phyloP scores from a whole-genome alignment of 805 yeast genomes.

The Candida arabinofermentans region DNA sequence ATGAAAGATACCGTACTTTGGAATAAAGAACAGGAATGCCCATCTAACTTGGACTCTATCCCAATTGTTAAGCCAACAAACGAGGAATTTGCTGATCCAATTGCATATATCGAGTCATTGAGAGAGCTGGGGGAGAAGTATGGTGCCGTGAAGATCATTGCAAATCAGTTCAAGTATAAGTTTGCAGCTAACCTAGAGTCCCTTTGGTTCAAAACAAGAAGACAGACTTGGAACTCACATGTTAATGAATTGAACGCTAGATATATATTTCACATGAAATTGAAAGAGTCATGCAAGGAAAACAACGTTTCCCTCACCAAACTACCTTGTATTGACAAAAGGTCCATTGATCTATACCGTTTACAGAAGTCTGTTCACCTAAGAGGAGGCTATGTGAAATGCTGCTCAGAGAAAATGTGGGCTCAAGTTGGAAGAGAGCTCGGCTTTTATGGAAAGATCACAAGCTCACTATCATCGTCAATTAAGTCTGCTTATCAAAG shows the following conservation, averaged over 20 bases:
- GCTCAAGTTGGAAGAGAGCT: conserved; percentile 79
- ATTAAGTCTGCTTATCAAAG: conserved; percentile 56
- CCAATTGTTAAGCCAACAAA: conserved; percentile 58
- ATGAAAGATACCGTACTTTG: conserved; percentile 6
- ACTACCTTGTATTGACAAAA: conserved; percentile 63
- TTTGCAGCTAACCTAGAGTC: conserved; percentile 40
- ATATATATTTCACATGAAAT: conserved; percentile 43
- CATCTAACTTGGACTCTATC: conserved; percentile 18
- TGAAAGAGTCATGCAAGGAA: conserved; percentile 35
- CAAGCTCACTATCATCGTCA: conserved; percentile 68
- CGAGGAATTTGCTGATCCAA: conserved; percentile 60
- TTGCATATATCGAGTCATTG: conserved; percentile 54
- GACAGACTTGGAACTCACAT: conserved; percentile 43
- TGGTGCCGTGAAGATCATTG: conserved; percentile 74
- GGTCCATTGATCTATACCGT: conserved; percentile 60
- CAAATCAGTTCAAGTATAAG: conserved; percentile 36
- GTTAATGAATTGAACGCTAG: conserved; percentile 41
- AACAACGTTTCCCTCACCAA: conserved; percentile 33
- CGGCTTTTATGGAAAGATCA: conserved; percentile 68
- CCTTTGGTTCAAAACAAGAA: conserved; percentile 48
- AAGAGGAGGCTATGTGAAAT: conserved; percentile 64
- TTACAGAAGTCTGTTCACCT: conserved; percentile 53
- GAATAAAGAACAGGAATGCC: not conserved
- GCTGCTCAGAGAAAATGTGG: conserved; percentile 70
- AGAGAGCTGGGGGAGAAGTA: conserved; percentile 47